Conservation (phyloP, 169 alveolate genomes). For the Plasmodium ovale region DNA sequence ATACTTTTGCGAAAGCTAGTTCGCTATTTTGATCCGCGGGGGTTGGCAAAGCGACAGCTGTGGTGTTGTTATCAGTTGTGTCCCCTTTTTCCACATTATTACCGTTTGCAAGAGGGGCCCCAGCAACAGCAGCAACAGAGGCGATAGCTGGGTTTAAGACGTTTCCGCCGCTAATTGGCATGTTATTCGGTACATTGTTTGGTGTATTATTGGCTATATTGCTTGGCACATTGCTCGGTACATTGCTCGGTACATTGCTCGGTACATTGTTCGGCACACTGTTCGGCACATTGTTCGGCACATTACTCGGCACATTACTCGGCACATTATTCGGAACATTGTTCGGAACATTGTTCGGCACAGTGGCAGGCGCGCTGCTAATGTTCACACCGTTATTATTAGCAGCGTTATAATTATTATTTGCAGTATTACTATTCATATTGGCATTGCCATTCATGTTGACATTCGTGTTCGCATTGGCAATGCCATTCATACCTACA, state of each 20-base stretch:
- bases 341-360: background rate
- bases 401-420: no score
- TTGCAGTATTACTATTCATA: no score
- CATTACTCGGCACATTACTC: no score
- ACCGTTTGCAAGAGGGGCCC: conserved; percentile 1
- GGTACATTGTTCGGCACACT: no score
- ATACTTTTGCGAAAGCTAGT: conserved; percentile 12
- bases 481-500: background rate
- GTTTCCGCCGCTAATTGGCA: background rate
- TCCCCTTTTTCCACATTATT: background rate
- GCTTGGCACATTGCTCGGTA: no score
- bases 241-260: no score
- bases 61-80: background rate
- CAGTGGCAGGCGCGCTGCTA: background rate
- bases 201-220: background rate
- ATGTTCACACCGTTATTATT: conserved; percentile 4
- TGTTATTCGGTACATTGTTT: background rate
- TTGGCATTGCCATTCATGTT: background rate
- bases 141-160: background rate
- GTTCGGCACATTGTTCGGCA: no score
- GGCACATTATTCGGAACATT: no score
- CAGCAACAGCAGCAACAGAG: conserved; percentile 17
- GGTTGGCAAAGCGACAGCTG: background rate
- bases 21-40: conserved; percentile 18
- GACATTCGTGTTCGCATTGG: background rate